Conservation (phyloP, 805 yeast genomes). For the Pichia manshurica region DNA sequence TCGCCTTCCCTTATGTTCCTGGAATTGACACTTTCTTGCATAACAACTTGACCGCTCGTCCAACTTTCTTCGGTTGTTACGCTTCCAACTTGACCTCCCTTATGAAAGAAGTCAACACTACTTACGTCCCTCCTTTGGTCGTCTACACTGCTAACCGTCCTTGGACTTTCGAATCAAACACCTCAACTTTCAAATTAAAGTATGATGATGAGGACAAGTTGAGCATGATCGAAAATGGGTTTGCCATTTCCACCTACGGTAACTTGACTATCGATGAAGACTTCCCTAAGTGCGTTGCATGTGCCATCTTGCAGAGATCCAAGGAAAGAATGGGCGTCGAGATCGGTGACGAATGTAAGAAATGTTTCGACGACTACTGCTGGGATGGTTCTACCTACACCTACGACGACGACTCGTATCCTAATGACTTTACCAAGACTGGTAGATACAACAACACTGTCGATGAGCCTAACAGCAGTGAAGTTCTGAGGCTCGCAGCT, state of each 20-base stretch:
- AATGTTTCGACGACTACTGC: conserved; percentile 69
- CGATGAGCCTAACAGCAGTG: background rate
- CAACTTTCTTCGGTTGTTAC: conserved; percentile 82
- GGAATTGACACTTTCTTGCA: conserved; percentile 55
- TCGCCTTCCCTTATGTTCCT: conserved; percentile 78
- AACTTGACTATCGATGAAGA: conserved; percentile 64
- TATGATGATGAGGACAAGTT: conserved; percentile 53
- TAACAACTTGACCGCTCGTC: conserved; percentile 56
- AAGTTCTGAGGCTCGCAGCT: background rate
- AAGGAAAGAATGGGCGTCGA: conserved; percentile 59
- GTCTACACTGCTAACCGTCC: conserved; percentile 76
- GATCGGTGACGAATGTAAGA: conserved; percentile 63
- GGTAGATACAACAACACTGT: conserved; percentile 27
- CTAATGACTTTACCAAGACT: conserved; percentile 35
- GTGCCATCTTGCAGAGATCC: conserved; percentile 76
- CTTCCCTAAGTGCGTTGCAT: conserved; percentile 71
- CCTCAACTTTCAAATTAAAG: conserved; percentile 64
- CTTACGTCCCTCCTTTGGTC: conserved; percentile 59
- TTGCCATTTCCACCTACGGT: conserved; percentile 57
- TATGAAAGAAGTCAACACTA: conserved; percentile 33
- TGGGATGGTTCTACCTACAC: conserved; percentile 34
- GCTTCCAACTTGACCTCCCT: conserved; percentile 54
- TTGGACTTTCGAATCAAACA: conserved; percentile 58
- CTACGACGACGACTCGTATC: conserved; percentile 11
- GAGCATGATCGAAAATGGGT: conserved; percentile 67